Percentiles rank a stretch among this genome's conserved stretches.
Evolutionary conservation across 2,329 filamentous ascomycete species (phyloP).

Genomic region (Fusarium sp.): DNA sequence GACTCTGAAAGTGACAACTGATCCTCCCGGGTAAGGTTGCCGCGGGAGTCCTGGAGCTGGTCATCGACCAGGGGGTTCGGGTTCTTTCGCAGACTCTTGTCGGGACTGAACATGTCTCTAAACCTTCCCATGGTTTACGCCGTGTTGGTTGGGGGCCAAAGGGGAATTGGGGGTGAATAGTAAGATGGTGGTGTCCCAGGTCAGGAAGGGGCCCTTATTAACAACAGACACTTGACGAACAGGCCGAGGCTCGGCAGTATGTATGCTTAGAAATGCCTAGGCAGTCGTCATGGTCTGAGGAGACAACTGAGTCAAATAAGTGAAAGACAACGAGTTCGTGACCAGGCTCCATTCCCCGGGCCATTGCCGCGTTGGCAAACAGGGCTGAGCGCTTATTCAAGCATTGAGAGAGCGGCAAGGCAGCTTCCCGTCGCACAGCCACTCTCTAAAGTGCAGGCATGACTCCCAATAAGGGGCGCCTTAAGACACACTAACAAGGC

Average conservation of each 20-base stretch:
- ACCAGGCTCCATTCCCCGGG: not conserved
- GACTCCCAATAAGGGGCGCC: not conserved
- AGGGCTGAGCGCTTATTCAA: constrained; percentile 1
- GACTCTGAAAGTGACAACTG: not conserved
- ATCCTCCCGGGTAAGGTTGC: not conserved
- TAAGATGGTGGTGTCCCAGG: not conserved
- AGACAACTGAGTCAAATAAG: not conserved
- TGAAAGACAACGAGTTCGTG: not conserved
- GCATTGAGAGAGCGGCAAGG: not conserved
- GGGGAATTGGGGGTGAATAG: not conserved
- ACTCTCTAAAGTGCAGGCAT: not conserved
- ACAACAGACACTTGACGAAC: not conserved
- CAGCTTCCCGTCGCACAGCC: not conserved
- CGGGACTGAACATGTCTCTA: not conserved
- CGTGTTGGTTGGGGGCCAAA: not conserved
- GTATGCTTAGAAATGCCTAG: not conserved
- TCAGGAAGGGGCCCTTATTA: not conserved
- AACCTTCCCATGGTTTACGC: not conserved
- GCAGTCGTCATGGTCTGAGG: not conserved
- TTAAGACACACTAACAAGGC: not conserved
- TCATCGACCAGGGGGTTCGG: not conserved
- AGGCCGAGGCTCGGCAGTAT: not conserved
- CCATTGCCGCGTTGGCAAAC: not conserved
- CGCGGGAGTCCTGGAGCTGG: not conserved
- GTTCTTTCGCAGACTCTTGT: not conserved